Conservation (phyloP, 768 basidiomycete genomes). For the Termitomyces sp. region DNA sequence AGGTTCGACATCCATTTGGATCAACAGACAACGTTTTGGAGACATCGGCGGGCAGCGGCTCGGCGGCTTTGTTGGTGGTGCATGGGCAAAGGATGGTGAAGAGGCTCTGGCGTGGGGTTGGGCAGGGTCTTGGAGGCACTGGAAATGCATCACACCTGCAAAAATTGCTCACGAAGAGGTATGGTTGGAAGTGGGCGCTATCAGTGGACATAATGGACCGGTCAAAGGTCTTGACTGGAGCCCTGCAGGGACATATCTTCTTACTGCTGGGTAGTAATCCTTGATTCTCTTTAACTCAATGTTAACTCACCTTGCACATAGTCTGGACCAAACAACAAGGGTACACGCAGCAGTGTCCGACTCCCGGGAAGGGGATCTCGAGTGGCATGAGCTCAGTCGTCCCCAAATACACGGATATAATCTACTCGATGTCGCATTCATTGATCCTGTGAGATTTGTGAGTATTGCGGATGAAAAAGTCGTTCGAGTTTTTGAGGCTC, state of each 20-base stretch:
- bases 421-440: slow-evolving; percentile 71
- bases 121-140: slow-evolving; percentile 91
- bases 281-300: neutral
- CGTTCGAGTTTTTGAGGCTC: slow-evolving; percentile 87
- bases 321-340: slow-evolving; percentile 88
- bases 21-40: slow-evolving; percentile 86
- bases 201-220: slow-evolving; percentile 79
- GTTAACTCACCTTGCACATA: slow-evolving; percentile 22
- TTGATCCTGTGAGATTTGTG: slow-evolving; percentile 72
- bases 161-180: slow-evolving; percentile 26
- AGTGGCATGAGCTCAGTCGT: slow-evolving; percentile 85
- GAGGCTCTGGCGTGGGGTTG: slow-evolving; percentile 86
- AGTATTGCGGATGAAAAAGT: slow-evolving; percentile 98
- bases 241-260: slow-evolving; percentile 76
- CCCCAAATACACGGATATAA: slow-evolving; percentile 99
- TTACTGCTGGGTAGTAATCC: slow-evolving; percentile 70
- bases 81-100: slow-evolving; percentile 63
- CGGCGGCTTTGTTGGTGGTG: slow-evolving; percentile 87
- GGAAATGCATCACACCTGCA: slow-evolving; percentile 40
- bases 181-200: slow-evolving; percentile 77
- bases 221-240: slow-evolving; percentile 86
- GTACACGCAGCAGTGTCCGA: slow-evolving; percentile 61
- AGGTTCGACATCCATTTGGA: slow-evolving; percentile 70
- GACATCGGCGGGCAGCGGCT: slow-evolving; percentile 88
- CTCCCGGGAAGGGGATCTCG: slow-evolving; percentile 4